Evolutionary conservation across 768 basidiomycete genomes (phyloP), one percentile per base, ranked within the genome.

Genomic region (Hydnomerulius pinastri): DNA sequence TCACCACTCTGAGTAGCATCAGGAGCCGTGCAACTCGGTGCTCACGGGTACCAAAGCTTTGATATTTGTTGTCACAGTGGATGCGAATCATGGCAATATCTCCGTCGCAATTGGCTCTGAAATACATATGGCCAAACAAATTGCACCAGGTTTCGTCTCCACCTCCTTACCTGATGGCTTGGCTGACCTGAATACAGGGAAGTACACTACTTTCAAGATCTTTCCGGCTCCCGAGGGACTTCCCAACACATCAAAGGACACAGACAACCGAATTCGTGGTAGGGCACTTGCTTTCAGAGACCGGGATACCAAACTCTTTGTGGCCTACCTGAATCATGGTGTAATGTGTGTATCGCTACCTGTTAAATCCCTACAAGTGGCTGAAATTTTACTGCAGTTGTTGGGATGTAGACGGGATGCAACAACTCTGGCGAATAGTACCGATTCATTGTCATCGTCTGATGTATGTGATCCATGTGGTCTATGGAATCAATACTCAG

Each of bases 291-390:
- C 15, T 6, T 43, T 50, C 28, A 37, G 11, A 28, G 32, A 42
- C 17, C 29, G 27, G 15, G 49, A 33, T 6, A 37, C 20, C 13
- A 13, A 42, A 32, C 49, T 50, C 21, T 12, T 50, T 18, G 20
- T 50, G 13, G 29, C 49, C 4, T 50, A 50, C 25, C 43, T 46
- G 5, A 46, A 46, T 46, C 49, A 50, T 28, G 49, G 49, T 33
- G 24, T 50, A 41, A 39, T 49, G 48, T 49, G 32, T 28, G 25
- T 41, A 4, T 8, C n/a, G n/a, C n/a, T n/a, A n/a, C 28, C 12
- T 18, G 3, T 38, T 37, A 11, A 10, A 17, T 42, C 5, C 11
- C 7, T 18, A 10, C n/a, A 28, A 8, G 7, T 28, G 11, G 27
- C 7, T 21, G 9, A 28, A 28, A 23, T 30, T 20, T n/a, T 18